Percentiles rank a stretch among this genome's conserved stretches.
Evolutionary conservation across 2,329 filamentous ascomycete species (phyloP).

Genomic region (Paracoccidioides brasiliensis): DNA sequence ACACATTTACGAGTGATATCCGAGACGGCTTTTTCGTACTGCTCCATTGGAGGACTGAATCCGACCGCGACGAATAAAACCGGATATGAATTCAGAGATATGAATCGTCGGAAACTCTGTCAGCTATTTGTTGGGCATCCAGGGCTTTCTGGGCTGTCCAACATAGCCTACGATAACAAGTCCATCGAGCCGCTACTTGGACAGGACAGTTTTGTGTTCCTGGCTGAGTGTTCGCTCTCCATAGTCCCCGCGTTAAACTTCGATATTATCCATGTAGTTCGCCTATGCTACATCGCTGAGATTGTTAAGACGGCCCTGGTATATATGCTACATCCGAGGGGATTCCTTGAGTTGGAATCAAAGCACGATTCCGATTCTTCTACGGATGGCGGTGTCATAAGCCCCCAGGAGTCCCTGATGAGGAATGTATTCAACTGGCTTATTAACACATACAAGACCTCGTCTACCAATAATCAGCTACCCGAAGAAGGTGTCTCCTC

Average conservation of each 20-base stretch:
- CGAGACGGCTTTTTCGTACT: conserved; percentile 77
- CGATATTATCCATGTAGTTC: conserved; percentile 66
- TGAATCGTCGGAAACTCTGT: conserved; percentile 55
- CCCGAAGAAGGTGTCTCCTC: neutral
- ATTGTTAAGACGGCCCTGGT: conserved; percentile 65
- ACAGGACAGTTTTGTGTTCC: conserved; percentile 42
- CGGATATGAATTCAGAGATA: conserved; percentile 54
- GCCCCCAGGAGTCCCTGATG: conserved; percentile 19
- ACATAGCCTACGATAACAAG: conserved; percentile 25
- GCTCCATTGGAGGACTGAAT: conserved; percentile 59
- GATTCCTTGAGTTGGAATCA: conserved; percentile 23
- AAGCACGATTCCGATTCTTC: conserved; percentile 17
- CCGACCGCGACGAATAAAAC: conserved; percentile 48
- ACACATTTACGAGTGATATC: conserved; percentile 79
- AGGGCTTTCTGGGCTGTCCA: conserved; percentile 21
- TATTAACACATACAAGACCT: conserved; percentile 13
- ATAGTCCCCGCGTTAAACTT: conserved; percentile 54
- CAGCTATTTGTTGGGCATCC: conserved; percentile 57
- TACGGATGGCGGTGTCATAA: conserved; percentile 17
- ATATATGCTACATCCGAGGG: conserved; percentile 33
- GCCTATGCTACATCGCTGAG: conserved; percentile 81
- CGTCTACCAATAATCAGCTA: neutral
- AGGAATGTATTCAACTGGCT: conserved; percentile 28
- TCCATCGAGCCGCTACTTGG: conserved; percentile 27
- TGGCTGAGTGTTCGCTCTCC: conserved; percentile 65